Base-by-base conservation (phyloP, 225 moss, liverwort and hornwort genomes). In the Climacium dendroides region DNA sequence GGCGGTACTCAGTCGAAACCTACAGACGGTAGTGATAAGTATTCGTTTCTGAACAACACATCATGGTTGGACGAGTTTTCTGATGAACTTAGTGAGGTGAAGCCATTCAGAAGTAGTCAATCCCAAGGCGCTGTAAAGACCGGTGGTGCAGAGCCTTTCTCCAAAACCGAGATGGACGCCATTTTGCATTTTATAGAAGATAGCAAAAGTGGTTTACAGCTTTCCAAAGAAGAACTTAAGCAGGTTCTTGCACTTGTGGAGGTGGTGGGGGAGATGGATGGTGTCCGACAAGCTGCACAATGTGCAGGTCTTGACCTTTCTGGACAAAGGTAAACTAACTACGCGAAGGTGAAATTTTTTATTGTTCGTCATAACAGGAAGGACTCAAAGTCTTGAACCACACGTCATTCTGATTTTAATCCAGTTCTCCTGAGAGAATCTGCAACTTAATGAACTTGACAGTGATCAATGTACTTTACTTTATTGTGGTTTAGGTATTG, bases 201-300 rank as follows among this genome's bases (percentile, higher is more conserved):
- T 72, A 90, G 91, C 82, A 39, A 71, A 50, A 89, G 85, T 81
- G 74, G 89, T 83, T 92, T 91, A 69, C 94, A 92, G 64, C 91
- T 99, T 84, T 90, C 91, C 73, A 79, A 87, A 28, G 86, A 78
- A 87, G 92, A 94, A 86, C 85, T 94, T 83, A 92, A 92, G 88
- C 95, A 96, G 81, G 85, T 99, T 65, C 92, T 96, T 91, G 96
- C 96, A 59, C 77, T 96, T 60, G 93, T 97, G 86, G 93, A 95
- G 88, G 86, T 95, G 80, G 87, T 99, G 87, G 95, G 95, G 63
- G 97, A 99, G 92, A 96, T 99, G 94, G 98, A 99, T 94, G 95
- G 97, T 90, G 93, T 96, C 12, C 89, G 64, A 80, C 92, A 94
- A 73, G 90, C 87, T 78, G 85, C 94, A 32, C 92, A 94, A 85